Evolutionary conservation across 768 basidiomycete species (phyloP).

Genomic region (Clathrus columnatus): DNA sequence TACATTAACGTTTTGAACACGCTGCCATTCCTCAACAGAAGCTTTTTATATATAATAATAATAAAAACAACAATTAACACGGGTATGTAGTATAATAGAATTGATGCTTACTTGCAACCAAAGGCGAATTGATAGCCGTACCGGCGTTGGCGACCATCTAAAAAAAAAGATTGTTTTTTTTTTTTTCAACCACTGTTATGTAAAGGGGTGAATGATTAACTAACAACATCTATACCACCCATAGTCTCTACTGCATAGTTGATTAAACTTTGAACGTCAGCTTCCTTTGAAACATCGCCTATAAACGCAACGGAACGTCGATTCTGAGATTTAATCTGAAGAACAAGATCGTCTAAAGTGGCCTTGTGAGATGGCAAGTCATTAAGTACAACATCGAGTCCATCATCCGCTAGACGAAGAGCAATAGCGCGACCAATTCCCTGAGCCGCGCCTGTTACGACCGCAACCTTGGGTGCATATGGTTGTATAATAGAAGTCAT

Average conservation of each 20-base stretch:
- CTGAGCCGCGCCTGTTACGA: conserved; percentile 21
- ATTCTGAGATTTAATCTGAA: conserved; percentile 20
- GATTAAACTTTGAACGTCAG: conserved; percentile 23
- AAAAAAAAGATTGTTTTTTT: too few species aligned
- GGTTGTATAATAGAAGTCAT: background rate
- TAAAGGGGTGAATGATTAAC: background rate
- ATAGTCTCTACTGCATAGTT: conserved; percentile 18
- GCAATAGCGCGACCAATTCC: conserved; percentile 23
- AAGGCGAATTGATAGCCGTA: conserved; percentile 5
- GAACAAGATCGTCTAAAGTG: conserved; percentile 18
- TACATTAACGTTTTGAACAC: conserved; percentile 29
- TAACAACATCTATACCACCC: conserved; percentile 26
- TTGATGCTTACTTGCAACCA: conserved; percentile 3
- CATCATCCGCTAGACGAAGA: conserved; percentile 19
- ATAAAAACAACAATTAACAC: background rate
- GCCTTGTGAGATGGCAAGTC: conserved; percentile 17
- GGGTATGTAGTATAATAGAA: background rate
- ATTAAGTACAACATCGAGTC: conserved; percentile 17
- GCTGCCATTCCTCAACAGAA: conserved; percentile 25
- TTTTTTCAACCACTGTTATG: background rate
- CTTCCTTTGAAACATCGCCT: conserved; percentile 25
- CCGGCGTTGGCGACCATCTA: conserved; percentile 21
- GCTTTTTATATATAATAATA: conserved; percentile 17
- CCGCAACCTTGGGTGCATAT: conserved; percentile 14
- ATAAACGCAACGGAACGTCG: conserved; percentile 15